Evolutionary conservation across 2,329 filamentous ascomycete genomes (phyloP), one percentile per base, ranked within the genome.

Genomic region (Aspergillus glaucus): DNA sequence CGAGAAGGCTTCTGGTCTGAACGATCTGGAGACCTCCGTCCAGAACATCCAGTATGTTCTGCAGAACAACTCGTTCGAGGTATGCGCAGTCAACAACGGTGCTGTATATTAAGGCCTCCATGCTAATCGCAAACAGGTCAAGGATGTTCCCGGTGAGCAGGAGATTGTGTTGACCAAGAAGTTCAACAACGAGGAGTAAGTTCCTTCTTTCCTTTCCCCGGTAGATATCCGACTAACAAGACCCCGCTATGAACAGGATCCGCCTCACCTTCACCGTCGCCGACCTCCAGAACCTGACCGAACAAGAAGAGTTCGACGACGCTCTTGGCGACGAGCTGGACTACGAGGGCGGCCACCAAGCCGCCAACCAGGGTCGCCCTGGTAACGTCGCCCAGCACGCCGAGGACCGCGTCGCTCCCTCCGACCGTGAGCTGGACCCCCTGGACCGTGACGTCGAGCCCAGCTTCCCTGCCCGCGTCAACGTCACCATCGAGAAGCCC

Each of bases 21-120:
- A 88, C 62, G 80, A 87, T 56, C 73, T 87, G 57, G 86, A 89
- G 37, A 79, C 83, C 55, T 87, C 85, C 68, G 81, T 96, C 69
- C 85, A 89, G 74, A 88, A 93, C 68, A 96, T 94, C 72, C 86
- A 90, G 73, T 87, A 93, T 67, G 96, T 93, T 74, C 74, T 96
- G 43, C 84, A 92, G 65, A 92, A 88, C 74, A 85, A 85, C 64
- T 80, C 85, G 37, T 98, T 90, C 71, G 79, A 92, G 78, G 79
- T 93, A 66, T 47, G 62, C 44, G 12, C 24, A 17, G 12, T 37
- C 10, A 15, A 9, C 22, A 10, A 24, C 4, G 3, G 26, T 14
- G 7, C 17, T 2, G 36, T 15, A 22, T 37, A 34, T 15, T 15
- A 49, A 45, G 24, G 34, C 26, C 17, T 12, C 4, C 34, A 6